Base-by-base conservation (phyloP, 768 basidiomycete species). In the Clavulina sp. region DNA sequence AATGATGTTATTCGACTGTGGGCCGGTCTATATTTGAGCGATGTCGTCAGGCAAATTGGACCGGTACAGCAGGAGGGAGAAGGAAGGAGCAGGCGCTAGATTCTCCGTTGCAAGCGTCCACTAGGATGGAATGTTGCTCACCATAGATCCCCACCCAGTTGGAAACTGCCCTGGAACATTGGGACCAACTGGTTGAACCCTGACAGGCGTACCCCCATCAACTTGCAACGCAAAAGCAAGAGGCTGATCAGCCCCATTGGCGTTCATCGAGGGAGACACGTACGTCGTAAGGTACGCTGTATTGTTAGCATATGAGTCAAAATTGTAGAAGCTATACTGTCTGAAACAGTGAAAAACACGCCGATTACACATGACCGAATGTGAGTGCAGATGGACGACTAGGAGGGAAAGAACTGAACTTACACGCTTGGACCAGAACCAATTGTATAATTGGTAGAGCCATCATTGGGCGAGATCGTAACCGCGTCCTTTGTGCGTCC, bases 261-360 rank as follows among this genome's bases (percentile, higher is more conserved):
- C 66, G 57, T 80, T 80, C 48, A 74, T 62, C 0, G 75, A 72
- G 0, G 77, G 74, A 0, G 76, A 69, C 33, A 76, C 67, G 48
- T 65, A 65, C 6, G 73, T 66, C 3, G 68, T 73, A 28, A 74
- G 67, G 6, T n/a, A n/a, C n/a, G 68, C 72, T 23, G 74, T 58
- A 52, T 74, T 78, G 16, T 70, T 69, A 41, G 57, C 59, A 28
- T 61, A 59, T 41, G 59, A 52, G 64, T 75, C 71, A 69, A 80
- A 78, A 52, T 65, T 74, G 63, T 66, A 74, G 61, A 81, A 78
- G 61, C 78, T 76, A 61, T 82, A 83, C 61, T 77, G 73, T 49
- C 76, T 77, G 56, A 4, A 30, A n/a, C n/a, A n/a, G n/a, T n/a
- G n/a, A n/a, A n/a, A 26, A n/a, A n/a, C n/a, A n/a, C n/a, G n/a